Evolutionary conservation across 2,329 filamentous ascomycete genomes (phyloP), one percentile per base, ranked within the genome.

Genomic region (Catunica adiposa): DNA sequence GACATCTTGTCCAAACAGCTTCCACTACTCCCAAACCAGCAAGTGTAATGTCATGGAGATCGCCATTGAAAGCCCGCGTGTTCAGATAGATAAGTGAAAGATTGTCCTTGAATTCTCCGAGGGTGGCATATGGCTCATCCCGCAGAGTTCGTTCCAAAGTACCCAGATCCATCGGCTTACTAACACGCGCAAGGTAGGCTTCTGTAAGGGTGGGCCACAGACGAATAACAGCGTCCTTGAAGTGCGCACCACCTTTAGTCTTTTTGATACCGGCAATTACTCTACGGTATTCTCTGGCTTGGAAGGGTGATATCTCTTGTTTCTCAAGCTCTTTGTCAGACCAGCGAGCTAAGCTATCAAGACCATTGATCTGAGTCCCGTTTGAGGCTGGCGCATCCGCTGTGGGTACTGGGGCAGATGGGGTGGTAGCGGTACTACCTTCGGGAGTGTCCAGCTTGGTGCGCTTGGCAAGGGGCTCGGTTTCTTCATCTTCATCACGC

Each of bases 91-190:
- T 84, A 55, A 89, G 74, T 31, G 82, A 71, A 53, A 96, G 76
- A 63, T 95, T 89, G 48, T 74, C 72, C 62, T 82, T 80, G 64
- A 95, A 83, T 3, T 80, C 80, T 53, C 82, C 79, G n/a, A 89
- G 75, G 4, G 77, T 80, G 7, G 68, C 64, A 66, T 96, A 97
- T 51, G 61, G 60, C 54, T 78, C 76, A 29, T 79, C 75, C 63
- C 87, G 87, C 37, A 97, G 68, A 61, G 86, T 89, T 54, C 76
- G 74, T 64, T 97, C 90, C 64, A 98, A 86, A 8, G 83, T 83
- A 40, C 77, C 75, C 38, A 98, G 76, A 67, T 97, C 90, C 74
- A 94, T 89, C 0, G 89, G 89, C 29, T 83, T 76, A 38, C 81
- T 78, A 61, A 97, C 70, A 59, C 72, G 81, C 37, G 83, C 73